Conservation (phyloP, 345 rosid species). For the Hevea brasiliensis region DNA sequence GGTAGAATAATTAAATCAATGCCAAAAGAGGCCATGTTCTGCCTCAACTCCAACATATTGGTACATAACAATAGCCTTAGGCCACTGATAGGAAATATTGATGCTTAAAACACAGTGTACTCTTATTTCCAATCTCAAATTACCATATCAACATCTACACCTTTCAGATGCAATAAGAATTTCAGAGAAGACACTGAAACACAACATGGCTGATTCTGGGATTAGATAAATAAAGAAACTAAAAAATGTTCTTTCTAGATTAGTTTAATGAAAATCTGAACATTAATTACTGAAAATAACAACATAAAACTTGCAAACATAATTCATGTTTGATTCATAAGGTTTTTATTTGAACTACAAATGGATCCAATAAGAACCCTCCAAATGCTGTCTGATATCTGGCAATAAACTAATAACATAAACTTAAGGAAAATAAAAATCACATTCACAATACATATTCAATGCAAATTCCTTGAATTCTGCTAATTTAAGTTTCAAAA, state of each 20-base stretch:
- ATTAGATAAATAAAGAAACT: background rate
- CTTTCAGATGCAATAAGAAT: background rate
- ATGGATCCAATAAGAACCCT: background rate
- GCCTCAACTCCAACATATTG: background rate
- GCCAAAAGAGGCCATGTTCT: background rate
- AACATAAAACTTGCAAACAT: background rate
- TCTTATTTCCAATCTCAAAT: background rate
- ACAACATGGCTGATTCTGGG: background rate
- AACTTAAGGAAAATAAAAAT: too few species aligned
- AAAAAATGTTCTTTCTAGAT: background rate
- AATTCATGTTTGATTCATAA: background rate
- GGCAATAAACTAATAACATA: background rate
- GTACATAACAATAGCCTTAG: background rate
- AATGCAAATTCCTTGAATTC: background rate
- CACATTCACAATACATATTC: background rate
- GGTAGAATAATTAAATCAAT: background rate
- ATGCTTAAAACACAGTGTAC: background rate
- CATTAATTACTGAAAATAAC: background rate
- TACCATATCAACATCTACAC: background rate
- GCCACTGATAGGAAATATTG: background rate
- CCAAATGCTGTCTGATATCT: background rate
- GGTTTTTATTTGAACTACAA: background rate
- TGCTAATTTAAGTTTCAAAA: too few species aligned
- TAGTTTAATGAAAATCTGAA: background rate
- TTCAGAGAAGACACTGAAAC: background rate